Percentiles rank a stretch among this genome's conserved stretches.
Conservation (phyloP, 306 rosid genomes). For the Vigna nakashimae region DNA sequence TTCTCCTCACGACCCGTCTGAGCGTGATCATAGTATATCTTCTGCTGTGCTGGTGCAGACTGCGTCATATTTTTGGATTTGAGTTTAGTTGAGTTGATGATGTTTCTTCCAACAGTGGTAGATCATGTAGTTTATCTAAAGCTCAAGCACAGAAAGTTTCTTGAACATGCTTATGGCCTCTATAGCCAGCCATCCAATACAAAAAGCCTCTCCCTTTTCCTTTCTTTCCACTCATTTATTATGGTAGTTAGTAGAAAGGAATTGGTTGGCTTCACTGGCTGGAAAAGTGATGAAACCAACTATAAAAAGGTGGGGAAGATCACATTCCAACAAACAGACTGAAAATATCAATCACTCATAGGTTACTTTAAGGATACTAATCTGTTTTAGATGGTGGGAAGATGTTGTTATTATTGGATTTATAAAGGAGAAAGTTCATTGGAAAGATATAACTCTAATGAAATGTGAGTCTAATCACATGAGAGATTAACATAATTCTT, state of each 20-base stretch:
- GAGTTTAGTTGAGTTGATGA: conserved; percentile 6
- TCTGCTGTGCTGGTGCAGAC: conserved; percentile 53
- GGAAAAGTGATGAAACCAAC: conserved; percentile 25
- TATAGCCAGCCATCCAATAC: neutral
- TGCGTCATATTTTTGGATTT: conserved; percentile 35
- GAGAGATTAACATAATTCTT: rapidly evolving
- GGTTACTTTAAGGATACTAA: too few relatives aligned
- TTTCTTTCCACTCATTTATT: conserved; percentile 42
- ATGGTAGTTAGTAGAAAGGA: conserved; percentile 48
- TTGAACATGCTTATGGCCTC: conserved; percentile 9
- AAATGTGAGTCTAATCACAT: too few relatives aligned
- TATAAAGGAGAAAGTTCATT: too few relatives aligned
- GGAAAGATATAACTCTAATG: too few relatives aligned
- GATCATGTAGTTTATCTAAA: conserved; percentile 36
- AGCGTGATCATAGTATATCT: conserved; percentile 57
- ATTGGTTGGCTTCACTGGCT: conserved; percentile 26
- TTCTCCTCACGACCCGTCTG: conserved; percentile 55
- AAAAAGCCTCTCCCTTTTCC: neutral
- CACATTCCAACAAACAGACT: neutral
- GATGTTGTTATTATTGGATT: too few relatives aligned
- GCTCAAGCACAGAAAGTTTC: conserved; percentile 4
- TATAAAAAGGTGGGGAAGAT: conserved; percentile 2
- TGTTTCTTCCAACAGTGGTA: conserved; percentile 3
- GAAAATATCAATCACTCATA: neutral
- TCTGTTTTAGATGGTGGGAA: too few relatives aligned